Percentiles rank a stretch among this genome's conserved stretches.
Conservation (phyloP, 345 rosid genomes). For the Murraya koenigii region DNA sequence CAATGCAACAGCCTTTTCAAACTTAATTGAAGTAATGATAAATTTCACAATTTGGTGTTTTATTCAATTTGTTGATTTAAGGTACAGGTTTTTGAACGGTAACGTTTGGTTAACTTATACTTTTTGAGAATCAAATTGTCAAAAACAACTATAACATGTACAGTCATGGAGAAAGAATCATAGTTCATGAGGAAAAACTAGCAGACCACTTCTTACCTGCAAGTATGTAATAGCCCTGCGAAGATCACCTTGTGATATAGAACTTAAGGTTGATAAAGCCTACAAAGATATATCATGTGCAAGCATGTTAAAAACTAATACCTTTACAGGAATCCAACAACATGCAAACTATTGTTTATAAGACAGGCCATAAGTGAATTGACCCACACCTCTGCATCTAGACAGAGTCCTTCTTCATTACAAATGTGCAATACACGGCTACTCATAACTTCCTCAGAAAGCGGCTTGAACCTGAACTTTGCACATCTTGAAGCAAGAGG, state of each 20-base stretch:
- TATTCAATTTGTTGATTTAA: background rate
- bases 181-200: background rate
- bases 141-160: background rate
- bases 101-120: background rate
- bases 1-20: background rate
- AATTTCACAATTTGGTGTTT: background rate
- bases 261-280: conserved; percentile 87
- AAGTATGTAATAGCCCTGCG: conserved; percentile 94
- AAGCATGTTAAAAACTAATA: conserved; percentile 12
- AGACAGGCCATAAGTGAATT: conserved; percentile 22
- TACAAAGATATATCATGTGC: conserved; percentile 23
- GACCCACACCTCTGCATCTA: conserved; percentile 64
- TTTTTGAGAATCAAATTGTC: background rate
- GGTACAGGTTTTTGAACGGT: background rate
- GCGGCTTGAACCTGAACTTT: conserved; percentile 97
- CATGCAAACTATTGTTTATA: background rate
- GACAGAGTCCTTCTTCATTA: conserved; percentile 73
- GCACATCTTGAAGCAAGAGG: conserved; percentile 99
- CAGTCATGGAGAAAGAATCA: background rate
- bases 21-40: background rate
- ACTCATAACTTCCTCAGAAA: conserved; percentile 86
- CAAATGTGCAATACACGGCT: conserved; percentile 80
- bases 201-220: conserved; percentile 51
- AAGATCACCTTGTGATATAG: conserved; percentile 94
- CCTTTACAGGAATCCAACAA: background rate